Evolutionary conservation across 2,329 filamentous ascomycete species (phyloP).

Genomic region (Penicillium sp.): DNA sequence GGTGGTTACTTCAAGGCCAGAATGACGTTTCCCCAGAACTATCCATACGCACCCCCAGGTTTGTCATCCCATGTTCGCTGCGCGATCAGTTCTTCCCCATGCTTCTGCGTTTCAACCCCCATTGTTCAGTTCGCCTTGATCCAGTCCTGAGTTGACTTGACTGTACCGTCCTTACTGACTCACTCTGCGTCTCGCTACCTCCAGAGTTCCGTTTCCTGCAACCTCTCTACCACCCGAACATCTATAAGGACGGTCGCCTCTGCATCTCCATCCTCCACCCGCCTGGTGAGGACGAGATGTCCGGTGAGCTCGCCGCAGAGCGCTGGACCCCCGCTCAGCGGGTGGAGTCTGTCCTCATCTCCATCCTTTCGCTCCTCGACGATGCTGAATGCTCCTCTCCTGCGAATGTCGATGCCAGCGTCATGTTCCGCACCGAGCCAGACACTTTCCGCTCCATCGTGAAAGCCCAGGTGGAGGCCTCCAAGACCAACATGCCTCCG

Average conservation of each 20-base stretch:
- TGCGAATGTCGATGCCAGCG: constrained; percentile 90
- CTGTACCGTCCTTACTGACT: background rate
- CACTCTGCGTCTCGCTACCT: background rate
- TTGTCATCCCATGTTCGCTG: constrained; percentile 26
- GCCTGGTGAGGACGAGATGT: constrained; percentile 89
- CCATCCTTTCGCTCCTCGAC: constrained; percentile 87
- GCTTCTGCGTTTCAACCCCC: too few relatives aligned
- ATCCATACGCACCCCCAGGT: constrained; percentile 83
- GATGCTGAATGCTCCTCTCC: constrained; percentile 92
- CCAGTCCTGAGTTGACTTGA: background rate
- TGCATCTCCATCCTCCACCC: constrained; percentile 97
- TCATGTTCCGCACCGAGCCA: constrained; percentile 77
- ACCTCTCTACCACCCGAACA: constrained; percentile 87
- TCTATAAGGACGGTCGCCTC: constrained; percentile 85
- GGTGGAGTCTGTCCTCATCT: constrained; percentile 92
- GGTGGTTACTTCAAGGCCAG: constrained; percentile 90
- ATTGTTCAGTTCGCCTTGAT: background rate
- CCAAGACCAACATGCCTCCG: constrained; percentile 76
- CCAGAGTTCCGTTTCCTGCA: constrained; percentile 78
- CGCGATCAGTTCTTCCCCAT: background rate
- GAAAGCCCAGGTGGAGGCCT: constrained; percentile 69
- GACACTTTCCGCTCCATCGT: constrained; percentile 72
- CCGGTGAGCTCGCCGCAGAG: constrained; percentile 85
- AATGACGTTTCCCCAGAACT: constrained; percentile 86
- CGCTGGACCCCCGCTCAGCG: constrained; percentile 94